Conservation (phyloP, 495 filamentous ascomycete species). For the Glutinoglossum americanum region DNA sequence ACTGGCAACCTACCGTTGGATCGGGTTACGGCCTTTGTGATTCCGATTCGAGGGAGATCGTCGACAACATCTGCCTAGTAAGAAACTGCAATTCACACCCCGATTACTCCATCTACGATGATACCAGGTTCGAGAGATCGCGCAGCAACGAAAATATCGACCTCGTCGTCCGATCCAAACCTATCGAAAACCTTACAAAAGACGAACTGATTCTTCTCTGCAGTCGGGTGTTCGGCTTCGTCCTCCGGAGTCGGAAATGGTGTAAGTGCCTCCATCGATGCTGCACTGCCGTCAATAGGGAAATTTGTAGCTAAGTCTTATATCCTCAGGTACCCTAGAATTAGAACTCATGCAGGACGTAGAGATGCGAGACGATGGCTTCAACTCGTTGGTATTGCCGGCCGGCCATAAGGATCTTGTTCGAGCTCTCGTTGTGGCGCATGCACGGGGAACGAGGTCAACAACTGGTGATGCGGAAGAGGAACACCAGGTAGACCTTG, state of each 20-base stretch:
- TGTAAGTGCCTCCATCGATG: background rate
- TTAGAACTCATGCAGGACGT: background rate
- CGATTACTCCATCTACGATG: too few relatives aligned
- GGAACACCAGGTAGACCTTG: conserved; percentile 21
- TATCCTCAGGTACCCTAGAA: background rate
- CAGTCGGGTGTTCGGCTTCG: background rate
- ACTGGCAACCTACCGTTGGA: background rate
- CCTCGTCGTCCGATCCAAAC: too few relatives aligned
- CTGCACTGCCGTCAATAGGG: background rate
- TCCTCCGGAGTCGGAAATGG: background rate
- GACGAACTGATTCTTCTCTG: too few relatives aligned
- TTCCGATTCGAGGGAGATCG: background rate
- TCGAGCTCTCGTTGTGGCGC: conserved; percentile 15
- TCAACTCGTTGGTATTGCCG: conserved; percentile 19
- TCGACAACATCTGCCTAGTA: too few relatives aligned
- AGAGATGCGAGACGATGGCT: conserved; percentile 11
- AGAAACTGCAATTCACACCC: too few relatives aligned
- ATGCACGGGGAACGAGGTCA: conserved; percentile 5
- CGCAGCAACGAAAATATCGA: too few relatives aligned
- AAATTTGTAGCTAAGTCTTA: background rate
- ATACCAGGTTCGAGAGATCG: too few relatives aligned
- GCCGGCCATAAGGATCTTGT: conserved; percentile 17
- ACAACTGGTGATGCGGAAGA: conserved; percentile 1
- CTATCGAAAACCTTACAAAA: too few relatives aligned
- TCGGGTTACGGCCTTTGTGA: background rate